A percentile compares a stretch with the other conserved stretches of the same genome.
Conservation (phyloP, 208 protist genomes). For the Hexamita inflata region DNA sequence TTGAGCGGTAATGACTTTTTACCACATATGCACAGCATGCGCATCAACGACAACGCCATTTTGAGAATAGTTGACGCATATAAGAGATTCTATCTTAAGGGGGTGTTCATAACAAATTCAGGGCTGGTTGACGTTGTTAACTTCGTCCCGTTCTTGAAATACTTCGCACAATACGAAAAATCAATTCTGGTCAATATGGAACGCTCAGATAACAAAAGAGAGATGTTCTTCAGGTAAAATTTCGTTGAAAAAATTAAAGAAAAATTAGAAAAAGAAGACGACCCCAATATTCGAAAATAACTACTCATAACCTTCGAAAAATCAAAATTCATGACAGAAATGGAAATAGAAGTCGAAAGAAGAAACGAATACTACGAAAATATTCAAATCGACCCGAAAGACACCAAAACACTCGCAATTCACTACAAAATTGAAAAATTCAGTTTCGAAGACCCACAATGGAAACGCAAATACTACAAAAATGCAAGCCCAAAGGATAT, state of each 20-base stretch:
- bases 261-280: background rate
- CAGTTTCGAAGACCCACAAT: background rate
- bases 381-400: background rate
- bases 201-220: background rate
- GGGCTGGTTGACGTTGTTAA: background rate
- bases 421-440: background rate
- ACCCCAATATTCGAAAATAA: background rate
- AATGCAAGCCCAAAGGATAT: background rate
- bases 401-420: background rate
- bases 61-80: slow-evolving; percentile 29
- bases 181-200: background rate
- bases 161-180: background rate
- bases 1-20: slow-evolving; percentile 96
- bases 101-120: background rate
- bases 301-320: background rate
- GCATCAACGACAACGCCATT: slow-evolving; percentile 65
- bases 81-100: background rate
- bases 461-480: background rate
- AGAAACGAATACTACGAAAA: background rate
- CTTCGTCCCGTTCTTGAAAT: background rate
- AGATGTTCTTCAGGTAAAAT: too few relatives aligned
- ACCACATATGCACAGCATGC: slow-evolving; percentile 71
- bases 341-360: background rate
- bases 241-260: background rate
- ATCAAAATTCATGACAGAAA: background rate